Evolutionary conservation across 2,329 filamentous ascomycete species (phyloP), one percentile per base, ranked within the genome.

Genomic region (Teratosphaeria viscida): DNA sequence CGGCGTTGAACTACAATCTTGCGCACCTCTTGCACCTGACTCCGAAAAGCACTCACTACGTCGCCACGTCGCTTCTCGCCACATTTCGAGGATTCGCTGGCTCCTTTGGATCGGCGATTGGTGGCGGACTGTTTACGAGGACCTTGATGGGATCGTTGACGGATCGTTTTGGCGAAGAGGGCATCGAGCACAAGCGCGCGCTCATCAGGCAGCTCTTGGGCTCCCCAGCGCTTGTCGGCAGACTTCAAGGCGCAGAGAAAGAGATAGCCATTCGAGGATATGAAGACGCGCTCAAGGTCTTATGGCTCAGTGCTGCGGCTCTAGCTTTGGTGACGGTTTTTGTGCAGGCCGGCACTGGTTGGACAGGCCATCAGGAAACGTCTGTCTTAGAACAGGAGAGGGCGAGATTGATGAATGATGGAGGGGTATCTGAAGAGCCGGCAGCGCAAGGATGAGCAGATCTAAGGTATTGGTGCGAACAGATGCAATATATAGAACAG

Each of bases 51-150:
- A 83, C 85, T 0, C 88, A 92, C 67, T 90, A 88, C 67, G 84
- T 94, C 56, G 84, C 87, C 2, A 90, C 87, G 0, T 87, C 88
- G 12, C 77, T 95, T 52, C 74, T 92, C 3, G 84, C 86, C 32
- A 95, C 89, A 0, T 92, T 92, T 73, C 82, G 90, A 3, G 88
- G 88, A 5, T 92, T 94, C 63, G 88, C 88, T 0, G 89, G 89
- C 14, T 88, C 85, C 57, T 94, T 95, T 66, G 89, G 90, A 2
- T 87, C 86, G 1, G 84, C 89, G 0, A 87, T 92, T 55, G 88
- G 89, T 2, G 89, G 90, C 2, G 90, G 90, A 0, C 78, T 89
- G 57, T 92, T 92, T 69, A 79, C 81, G 49, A 81, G 88, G 5
- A 77, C 83, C 1, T 73, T 92, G 35, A 77, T 79, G 54, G 73